phyloP scores from a whole-genome alignment of 345 rosid genomes.

The Rhodomyrtus tomentosa region DNA sequence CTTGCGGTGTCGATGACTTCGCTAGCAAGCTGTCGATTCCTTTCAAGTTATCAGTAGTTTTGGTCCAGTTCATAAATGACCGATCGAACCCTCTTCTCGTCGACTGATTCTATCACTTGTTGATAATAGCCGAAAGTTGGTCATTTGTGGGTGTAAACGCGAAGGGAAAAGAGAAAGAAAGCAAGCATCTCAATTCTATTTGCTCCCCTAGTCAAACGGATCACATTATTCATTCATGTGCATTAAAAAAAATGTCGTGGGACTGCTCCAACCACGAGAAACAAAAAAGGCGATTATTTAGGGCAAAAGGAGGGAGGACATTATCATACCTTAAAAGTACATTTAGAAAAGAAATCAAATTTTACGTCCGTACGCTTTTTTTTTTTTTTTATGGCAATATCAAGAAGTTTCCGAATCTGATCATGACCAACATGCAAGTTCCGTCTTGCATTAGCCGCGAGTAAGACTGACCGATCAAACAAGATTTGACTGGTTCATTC shows the following conservation, averaged over 20 bases:
- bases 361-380: background rate
- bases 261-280: background rate
- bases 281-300: background rate
- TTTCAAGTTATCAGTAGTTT: no score
- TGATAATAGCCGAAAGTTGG: no score
- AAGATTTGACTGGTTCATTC: background rate
- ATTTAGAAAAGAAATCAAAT: background rate
- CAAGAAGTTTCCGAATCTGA: background rate
- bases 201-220: background rate
- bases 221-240: background rate
- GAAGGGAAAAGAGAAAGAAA: background rate
- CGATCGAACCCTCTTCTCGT: no score
- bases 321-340: background rate
- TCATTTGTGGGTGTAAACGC: no score
- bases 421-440: background rate
- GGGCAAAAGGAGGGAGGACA: background rate
- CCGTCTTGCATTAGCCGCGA: background rate
- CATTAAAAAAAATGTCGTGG: background rate
- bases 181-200: background rate
- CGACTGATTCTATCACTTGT: no score
- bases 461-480: background rate
- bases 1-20: no score
- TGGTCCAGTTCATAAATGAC: no score
- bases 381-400: background rate
- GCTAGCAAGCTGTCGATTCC: no score